Base-by-base conservation (phyloP, 345 rosid genomes). In the Salix caprea region DNA sequence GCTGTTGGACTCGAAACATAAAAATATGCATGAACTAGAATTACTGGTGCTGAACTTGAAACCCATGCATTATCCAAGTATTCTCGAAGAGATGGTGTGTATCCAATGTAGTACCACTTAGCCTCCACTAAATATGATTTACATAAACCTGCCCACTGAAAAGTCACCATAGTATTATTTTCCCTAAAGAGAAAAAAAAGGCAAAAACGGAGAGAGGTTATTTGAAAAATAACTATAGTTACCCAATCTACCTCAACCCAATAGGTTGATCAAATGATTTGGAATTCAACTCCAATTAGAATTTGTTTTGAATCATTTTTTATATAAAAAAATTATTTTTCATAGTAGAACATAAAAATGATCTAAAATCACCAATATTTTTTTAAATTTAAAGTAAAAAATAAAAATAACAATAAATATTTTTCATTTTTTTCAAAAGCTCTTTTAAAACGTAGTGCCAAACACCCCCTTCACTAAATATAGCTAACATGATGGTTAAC, bases 71-170 rank as follows among this genome's bases (percentile, higher is more conserved):
- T 85, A 24, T 86, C 80, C 46, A 87, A 70, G 73, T 87, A 90
- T 52, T 86, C 90, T 73, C 77, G 18, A 0, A 85, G 21, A 5
- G 62, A 75, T 26, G 93, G 91, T 7, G 56, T 86, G 24, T 79
- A 68, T 56, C 84, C 84, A 23, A 24, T 75, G 19, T 73, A 14
- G 65, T 73, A 78, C 93, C 93, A 88, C 64, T 80, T 71, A 0
- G 91, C 88, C 40, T 90, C 90, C 74, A 68, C 10, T 56, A 90
- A 69, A 71, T 74, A 88, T 15, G 86, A 2, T 78, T 62, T 72
- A 64, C 85, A 84, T 48, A 84, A 23, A 23, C 10, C 65, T 24
- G 65, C 65, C 65, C 65, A 61, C 65, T 61, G 15, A 61, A 61
- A 61, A 12, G 23, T n/a, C 9, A 61, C 7, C 54, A 48, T 4